A percentile compares a stretch with the other conserved stretches of the same genome.
Conservation (phyloP, 1,139 yeast species). For the Nakaseomyces glabratus region DNA sequence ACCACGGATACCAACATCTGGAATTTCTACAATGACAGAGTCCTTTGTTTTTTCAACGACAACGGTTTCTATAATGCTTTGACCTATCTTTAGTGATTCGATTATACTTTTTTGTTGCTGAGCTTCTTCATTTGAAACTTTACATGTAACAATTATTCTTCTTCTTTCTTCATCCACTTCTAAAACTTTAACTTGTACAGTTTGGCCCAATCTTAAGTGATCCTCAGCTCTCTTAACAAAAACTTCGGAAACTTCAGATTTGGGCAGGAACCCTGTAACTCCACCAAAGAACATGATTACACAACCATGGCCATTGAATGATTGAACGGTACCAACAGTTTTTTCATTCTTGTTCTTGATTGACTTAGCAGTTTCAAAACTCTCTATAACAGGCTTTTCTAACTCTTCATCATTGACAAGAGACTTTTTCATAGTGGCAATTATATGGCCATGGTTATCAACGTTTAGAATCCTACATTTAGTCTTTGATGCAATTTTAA, state of each 20-base stretch:
- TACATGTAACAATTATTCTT: constrained; percentile 64
- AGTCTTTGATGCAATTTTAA: constrained; percentile 71
- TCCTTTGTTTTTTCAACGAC: constrained; percentile 72
- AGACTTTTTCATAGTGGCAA: constrained; percentile 73
- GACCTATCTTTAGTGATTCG: constrained; percentile 48
- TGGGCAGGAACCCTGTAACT: constrained; percentile 72
- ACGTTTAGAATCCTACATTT: constrained; percentile 54
- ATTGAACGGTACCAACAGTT: constrained; percentile 68
- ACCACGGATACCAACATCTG: constrained; percentile 50
- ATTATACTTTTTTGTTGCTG: constrained; percentile 43
- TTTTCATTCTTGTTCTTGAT: constrained; percentile 41
- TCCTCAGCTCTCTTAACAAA: constrained; percentile 71
- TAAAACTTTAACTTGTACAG: constrained; percentile 62
- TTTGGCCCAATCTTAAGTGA: constrained; percentile 74
- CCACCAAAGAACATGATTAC: constrained; percentile 75
- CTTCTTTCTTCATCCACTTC: constrained; percentile 46
- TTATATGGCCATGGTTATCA: constrained; percentile 39
- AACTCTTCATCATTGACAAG: constrained; percentile 61
- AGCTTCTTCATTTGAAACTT: constrained; percentile 49
- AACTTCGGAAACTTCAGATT: constrained; percentile 82
- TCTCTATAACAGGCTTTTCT: constrained; percentile 36
- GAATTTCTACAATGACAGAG: constrained; percentile 58
- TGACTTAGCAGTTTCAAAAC: constrained; percentile 42
- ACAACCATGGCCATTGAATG: constrained; percentile 69
- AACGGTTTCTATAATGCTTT: constrained; percentile 50